Evolutionary conservation across 2,329 filamentous ascomycete genomes (phyloP), one percentile per base, ranked within the genome.

Genomic region (Sporothrix humicola): DNA sequence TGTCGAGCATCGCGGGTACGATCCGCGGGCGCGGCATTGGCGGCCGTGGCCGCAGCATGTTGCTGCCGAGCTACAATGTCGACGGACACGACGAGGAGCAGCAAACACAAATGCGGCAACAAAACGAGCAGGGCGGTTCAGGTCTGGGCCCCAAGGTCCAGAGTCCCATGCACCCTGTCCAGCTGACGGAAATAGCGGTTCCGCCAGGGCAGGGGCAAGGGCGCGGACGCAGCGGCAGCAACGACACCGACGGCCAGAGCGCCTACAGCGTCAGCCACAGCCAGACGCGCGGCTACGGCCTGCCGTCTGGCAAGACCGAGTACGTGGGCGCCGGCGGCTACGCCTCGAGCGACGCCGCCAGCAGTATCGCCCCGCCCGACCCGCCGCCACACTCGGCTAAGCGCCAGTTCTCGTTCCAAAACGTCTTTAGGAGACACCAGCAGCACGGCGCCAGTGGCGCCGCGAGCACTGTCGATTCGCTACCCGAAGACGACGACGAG

Each of bases 381-480:
- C 90, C 91, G 1, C 90, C 90, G 4, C 89, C 87, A 3, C 88
- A 88, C 74, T 82, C 61, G 81, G 87, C 92, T 12, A 88, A 85
- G 76, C 88, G 95, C 74, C 93, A 97, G 79, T 99, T 98, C 83
- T 97, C 93, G 20, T 98, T 98, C 85, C 92, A 95, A 76, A 94
- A 92, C 77, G 90, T 97, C 71, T 96, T 98, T 81, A 84, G 85
- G 74, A 87, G 90, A 69, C 83, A 86, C 77, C 85, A 85, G 76
- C 76, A 78, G 68, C 76, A 78, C 5, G 77, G 46, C 3, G 52
- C 52, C 52, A 56, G 52, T 13, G 52, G 52, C 0, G 46, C 13
- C 58, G 70, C 17, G n/a, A 56, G 52, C 20, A 52, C 20, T 1
- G 23, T 52, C 15, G 65, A 31, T 12, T 52, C 65, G 10, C 9